Evolutionary conservation across 2,329 filamentous ascomycete species (phyloP).

Genomic region (Calcarisporium arbuscula): DNA sequence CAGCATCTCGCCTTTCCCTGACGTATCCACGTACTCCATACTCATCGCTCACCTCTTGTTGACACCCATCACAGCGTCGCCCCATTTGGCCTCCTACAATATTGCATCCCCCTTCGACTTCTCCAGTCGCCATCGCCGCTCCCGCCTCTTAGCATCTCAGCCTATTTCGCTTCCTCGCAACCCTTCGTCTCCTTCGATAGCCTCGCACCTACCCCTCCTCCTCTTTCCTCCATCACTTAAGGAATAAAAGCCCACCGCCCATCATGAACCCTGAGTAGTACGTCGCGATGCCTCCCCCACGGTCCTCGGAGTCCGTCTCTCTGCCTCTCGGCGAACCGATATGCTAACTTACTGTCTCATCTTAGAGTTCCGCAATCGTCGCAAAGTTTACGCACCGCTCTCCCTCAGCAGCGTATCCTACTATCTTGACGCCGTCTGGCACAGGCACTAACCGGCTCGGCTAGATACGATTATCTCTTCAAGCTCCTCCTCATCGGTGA

Average conservation of each 20-base stretch:
- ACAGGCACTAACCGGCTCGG: too few species aligned
- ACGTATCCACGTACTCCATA: conserved; percentile 27
- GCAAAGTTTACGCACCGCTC: too few species aligned
- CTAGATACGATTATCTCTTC: conserved; percentile 99
- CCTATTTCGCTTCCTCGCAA: conserved; percentile 1
- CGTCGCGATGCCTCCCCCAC: conserved; percentile 34
- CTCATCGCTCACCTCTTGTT: too few species aligned
- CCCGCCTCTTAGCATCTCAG: too few species aligned
- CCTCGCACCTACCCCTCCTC: conserved; percentile 9
- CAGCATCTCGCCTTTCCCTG: conserved; percentile 22
- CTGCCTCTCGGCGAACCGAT: too few species aligned
- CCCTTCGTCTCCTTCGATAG: not conserved
- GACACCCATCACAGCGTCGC: conserved; percentile 14
- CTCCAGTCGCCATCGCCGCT: conserved; percentile 4
- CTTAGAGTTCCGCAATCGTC: too few species aligned
- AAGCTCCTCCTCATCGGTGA: conserved; percentile 99
- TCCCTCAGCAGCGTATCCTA: not conserved
- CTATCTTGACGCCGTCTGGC: conserved; percentile 20
- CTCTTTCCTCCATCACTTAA: conserved; percentile 19
- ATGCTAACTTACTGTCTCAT: too few species aligned
- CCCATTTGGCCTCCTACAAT: conserved; percentile 18
- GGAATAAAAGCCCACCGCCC: conserved; percentile 24
- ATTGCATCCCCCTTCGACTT: conserved; percentile 4
- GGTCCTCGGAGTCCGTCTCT: conserved; percentile 22
- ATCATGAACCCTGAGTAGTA: conserved; percentile 93